Conservation (phyloP, 495 filamentous ascomycete genomes). For the Tuber melanosporum region DNA sequence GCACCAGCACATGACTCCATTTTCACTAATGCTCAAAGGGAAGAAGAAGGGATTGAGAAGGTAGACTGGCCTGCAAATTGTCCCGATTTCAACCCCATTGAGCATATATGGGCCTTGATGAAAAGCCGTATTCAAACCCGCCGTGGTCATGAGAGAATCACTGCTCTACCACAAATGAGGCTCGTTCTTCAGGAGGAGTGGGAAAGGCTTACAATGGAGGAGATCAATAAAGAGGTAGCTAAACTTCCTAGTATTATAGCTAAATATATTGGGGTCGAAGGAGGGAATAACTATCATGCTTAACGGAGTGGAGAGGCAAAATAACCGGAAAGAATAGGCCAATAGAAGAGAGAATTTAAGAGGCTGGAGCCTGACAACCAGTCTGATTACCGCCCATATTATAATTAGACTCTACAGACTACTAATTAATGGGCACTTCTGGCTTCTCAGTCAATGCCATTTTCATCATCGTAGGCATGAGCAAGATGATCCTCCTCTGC, state of each 20-base stretch:
- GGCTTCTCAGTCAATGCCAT: too few relatives aligned
- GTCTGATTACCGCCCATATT: too few relatives aligned
- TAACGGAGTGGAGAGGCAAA: not conserved
- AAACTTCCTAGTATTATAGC: conserved; percentile 19
- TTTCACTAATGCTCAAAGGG: not conserved
- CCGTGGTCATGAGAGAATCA: conserved; percentile 7
- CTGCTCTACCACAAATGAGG: conserved; percentile 4
- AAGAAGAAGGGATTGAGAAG: not conserved
- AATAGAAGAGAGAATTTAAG: not conserved
- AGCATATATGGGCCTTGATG: conserved; percentile 6
- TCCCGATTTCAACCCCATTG: conserved; percentile 15
- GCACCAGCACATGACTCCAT: conserved; percentile 4
- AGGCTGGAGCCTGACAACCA: too few relatives aligned
- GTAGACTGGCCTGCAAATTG: not conserved
- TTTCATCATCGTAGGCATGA: too few relatives aligned
- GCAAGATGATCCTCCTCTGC: too few relatives aligned
- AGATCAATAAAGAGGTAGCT: conserved; percentile 22
- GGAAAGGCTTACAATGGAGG: conserved; percentile 17
- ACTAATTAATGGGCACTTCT: too few relatives aligned
- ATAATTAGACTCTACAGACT: too few relatives aligned
- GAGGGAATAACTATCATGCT: conserved; percentile 8
- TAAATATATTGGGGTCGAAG: not conserved
- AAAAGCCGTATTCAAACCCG: not conserved
- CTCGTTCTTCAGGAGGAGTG: not conserved
- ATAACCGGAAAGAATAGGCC: not conserved